Conservation (phyloP, 257 asterid species). For the Fraxinus anomala region DNA sequence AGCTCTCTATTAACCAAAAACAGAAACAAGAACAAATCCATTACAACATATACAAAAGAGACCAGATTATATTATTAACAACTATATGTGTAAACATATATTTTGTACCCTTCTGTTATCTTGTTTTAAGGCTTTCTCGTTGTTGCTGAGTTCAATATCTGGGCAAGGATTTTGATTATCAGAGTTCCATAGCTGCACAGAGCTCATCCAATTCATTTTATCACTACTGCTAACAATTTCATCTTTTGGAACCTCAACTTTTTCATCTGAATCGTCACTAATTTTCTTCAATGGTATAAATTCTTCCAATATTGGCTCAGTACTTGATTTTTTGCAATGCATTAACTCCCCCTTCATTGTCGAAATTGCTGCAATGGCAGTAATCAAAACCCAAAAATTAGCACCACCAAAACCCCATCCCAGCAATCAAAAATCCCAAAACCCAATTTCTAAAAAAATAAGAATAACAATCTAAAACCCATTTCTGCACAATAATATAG, state of each 20-base stretch:
- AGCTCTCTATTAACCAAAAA: slow-evolving; percentile 38
- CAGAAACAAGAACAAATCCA: neutral
- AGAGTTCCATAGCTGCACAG: slow-evolving; percentile 73
- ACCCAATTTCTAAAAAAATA: neutral
- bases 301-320: slow-evolving; percentile 44
- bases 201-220: slow-evolving; percentile 50
- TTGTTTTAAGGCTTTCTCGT: slow-evolving; percentile 18
- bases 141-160: slow-evolving; percentile 12
- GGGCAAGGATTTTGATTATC: slow-evolving; percentile 29
- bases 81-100: neutral
- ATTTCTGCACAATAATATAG: neutral
- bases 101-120: slow-evolving; percentile 48
- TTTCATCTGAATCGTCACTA: slow-evolving; percentile 25
- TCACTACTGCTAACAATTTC: slow-evolving; percentile 28
- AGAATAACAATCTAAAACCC: slow-evolving; percentile 3
- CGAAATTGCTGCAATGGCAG: slow-evolving; percentile 39
- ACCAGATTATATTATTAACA: slow-evolving; percentile 27
- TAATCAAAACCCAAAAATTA: neutral
- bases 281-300: slow-evolving; percentile 53
- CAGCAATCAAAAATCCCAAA: neutral
- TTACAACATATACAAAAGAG: slow-evolving; percentile 13
- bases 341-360: slow-evolving; percentile 35
- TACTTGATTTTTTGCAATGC: slow-evolving; percentile 31
- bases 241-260: slow-evolving; percentile 14
- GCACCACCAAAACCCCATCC: neutral